phyloP scores from a whole-genome alignment of 805 yeast species.

The Yarrowia sp. region DNA sequence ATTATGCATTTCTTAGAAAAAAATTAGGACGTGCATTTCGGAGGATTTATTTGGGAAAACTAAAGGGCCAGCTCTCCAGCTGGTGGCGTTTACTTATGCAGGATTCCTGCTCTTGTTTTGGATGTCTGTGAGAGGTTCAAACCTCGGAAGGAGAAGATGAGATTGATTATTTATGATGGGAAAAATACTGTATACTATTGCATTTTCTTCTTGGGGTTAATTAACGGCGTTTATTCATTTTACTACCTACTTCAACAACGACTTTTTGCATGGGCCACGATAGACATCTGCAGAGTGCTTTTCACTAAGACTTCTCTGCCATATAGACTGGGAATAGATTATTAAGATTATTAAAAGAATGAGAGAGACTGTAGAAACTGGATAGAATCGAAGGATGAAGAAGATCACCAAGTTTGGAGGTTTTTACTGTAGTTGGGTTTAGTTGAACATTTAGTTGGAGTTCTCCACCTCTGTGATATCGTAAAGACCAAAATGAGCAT shows the following conservation, averaged over 20 bases:
- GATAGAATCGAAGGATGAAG: no score
- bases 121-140: slow-evolving; percentile 27
- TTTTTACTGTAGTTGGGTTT: no score
- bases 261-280: slow-evolving; percentile 18
- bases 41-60: slow-evolving; percentile 10
- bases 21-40: slow-evolving; percentile 6
- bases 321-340: slow-evolving; percentile 27
- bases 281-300: slow-evolving; percentile 26
- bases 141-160: slow-evolving; percentile 19
- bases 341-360: background rate
- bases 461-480: no score
- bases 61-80: no score
- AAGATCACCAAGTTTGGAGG: background rate
- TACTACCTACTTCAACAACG: slow-evolving; percentile 16
- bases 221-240: slow-evolving; percentile 25
- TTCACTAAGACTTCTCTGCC: slow-evolving; percentile 13
- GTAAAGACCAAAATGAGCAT: no score
- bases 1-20: slow-evolving; percentile 19
- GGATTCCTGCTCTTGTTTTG: slow-evolving; percentile 27
- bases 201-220: slow-evolving; percentile 26
- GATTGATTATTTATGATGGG: slow-evolving; percentile 23
- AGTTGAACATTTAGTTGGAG: no score
- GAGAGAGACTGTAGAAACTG: background rate
- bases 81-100: background rate
- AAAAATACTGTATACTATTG: slow-evolving; percentile 22